phyloP scores from a whole-genome alignment of 208 protist species.

The Porcisia hertigi region DNA sequence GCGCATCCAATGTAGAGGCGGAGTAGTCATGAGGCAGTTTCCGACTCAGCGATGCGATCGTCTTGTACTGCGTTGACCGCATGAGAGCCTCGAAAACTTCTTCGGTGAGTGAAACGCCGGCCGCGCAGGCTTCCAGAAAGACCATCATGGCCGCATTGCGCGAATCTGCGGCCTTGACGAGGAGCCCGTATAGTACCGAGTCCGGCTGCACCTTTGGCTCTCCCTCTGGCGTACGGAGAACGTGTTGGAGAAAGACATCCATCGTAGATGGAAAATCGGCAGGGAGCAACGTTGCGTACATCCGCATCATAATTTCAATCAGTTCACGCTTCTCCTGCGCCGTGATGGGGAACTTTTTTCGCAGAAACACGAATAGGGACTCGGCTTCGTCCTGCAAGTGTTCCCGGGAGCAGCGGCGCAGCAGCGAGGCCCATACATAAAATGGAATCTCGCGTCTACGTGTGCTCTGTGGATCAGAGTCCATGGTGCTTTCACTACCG shows the following conservation, averaged over 20 bases:
- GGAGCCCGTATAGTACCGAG: constrained; percentile 60
- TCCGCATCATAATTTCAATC: constrained; percentile 88
- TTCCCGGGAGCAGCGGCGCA: constrained; percentile 74
- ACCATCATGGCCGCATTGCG: constrained; percentile 86
- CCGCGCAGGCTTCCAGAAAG: constrained; percentile 83
- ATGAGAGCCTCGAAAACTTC: constrained; percentile 76
- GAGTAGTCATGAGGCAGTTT: constrained; percentile 82
- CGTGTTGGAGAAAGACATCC: constrained; percentile 71
- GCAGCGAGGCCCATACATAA: constrained; percentile 75
- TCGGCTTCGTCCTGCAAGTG: constrained; percentile 80
- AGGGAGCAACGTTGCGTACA: constrained; percentile 77
- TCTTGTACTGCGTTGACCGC: constrained; percentile 39
- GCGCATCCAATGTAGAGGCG: constrained; percentile 65
- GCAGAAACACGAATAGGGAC: constrained; percentile 79
- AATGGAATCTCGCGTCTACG: constrained; percentile 56
- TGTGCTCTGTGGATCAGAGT: constrained; percentile 14
- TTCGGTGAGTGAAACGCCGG: constrained; percentile 53
- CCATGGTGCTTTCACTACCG: not conserved
- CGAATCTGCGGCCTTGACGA: constrained; percentile 72
- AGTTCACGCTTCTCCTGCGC: constrained; percentile 69
- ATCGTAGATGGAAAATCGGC: constrained; percentile 71
- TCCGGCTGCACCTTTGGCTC: constrained; percentile 56
- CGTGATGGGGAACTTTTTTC: constrained; percentile 51
- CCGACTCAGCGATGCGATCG: constrained; percentile 55
- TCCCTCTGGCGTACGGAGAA: constrained; percentile 45